These are phyloP conservation scores for Scutellospora calospora DNA, from an alignment of 371 early-diverging fungal species.

Conservation along the genomic window DNA sequence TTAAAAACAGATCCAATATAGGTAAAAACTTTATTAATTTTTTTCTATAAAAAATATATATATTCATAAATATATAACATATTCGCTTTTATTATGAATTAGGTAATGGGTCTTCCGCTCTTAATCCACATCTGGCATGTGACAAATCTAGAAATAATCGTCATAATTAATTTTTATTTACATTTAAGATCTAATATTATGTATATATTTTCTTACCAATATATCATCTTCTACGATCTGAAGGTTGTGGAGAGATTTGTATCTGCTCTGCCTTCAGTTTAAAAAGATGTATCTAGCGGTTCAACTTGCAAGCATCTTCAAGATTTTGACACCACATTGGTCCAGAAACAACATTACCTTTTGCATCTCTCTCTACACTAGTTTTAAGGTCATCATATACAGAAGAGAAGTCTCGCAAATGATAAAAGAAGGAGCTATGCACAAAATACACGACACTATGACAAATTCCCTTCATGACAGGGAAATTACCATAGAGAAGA, in stretches of 20 bases:
- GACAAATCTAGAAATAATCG: constrained; percentile 10
- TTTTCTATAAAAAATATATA: too few relatives aligned
- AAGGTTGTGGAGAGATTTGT: neutral
- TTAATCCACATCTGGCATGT: constrained; percentile 23
- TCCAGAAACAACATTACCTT: constrained; percentile 21
- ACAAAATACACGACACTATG: constrained; percentile 38
- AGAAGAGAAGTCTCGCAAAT: constrained; percentile 3
- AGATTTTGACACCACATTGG: neutral
- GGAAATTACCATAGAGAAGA: constrained; percentile 29
- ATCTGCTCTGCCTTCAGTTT: constrained; percentile 5
- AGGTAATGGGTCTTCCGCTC: constrained; percentile 13
- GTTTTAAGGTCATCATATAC: neutral
- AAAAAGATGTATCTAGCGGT: neutral
- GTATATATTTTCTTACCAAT: constrained; percentile 12
- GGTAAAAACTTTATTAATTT: too few relatives aligned
- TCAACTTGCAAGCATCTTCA: neutral
- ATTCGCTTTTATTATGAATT: neutral
- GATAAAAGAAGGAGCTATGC: constrained; percentile 26
- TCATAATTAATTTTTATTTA: constrained; percentile 1
- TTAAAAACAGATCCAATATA: too few relatives aligned
- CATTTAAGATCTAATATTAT: neutral
- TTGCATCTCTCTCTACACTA: constrained; percentile 13
- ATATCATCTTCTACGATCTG: constrained; percentile 26
- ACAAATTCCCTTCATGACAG: constrained; percentile 8
- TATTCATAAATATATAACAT: too few relatives aligned